Conservation (phyloP, 129 eudicot species). For the Scalesia atractyloides region DNA sequence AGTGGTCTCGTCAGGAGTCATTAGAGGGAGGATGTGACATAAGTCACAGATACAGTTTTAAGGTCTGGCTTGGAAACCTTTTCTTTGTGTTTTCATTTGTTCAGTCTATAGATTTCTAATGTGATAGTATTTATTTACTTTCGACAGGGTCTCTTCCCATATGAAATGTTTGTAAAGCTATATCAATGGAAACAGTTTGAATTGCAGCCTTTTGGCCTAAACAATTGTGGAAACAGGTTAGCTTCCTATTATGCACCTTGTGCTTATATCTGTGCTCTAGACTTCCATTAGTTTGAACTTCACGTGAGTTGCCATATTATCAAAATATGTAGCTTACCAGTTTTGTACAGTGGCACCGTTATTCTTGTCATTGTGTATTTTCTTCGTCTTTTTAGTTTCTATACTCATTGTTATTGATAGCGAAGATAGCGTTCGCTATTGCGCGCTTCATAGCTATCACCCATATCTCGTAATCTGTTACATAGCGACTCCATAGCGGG, state of each 20-base stretch:
- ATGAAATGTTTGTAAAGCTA: slow-evolving; percentile 73
- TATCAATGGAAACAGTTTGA: slow-evolving; percentile 62
- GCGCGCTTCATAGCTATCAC: too few species aligned
- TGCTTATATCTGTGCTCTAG: slow-evolving; percentile 8
- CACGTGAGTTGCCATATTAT: too few species aligned
- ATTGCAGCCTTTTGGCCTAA: slow-evolving; percentile 72
- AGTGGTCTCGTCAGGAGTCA: slow-evolving; percentile 35
- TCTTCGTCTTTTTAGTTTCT: too few species aligned
- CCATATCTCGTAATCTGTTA: too few species aligned
- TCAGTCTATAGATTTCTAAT: slow-evolving; percentile 3
- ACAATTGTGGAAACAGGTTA: slow-evolving; percentile 97
- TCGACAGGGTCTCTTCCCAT: slow-evolving; percentile 70
- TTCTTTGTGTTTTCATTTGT: neutral
- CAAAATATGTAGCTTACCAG: too few species aligned
- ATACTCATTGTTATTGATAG: too few species aligned
- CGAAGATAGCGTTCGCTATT: too few species aligned
- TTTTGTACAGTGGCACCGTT: too few species aligned
- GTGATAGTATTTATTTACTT: slow-evolving; percentile 8
- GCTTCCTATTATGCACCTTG: neutral
- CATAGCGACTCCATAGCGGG: too few species aligned
- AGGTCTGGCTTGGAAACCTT: slow-evolving; percentile 42
- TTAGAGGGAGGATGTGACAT: slow-evolving; percentile 39
- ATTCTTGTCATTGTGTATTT: too few species aligned
- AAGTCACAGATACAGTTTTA: slow-evolving; percentile 36
- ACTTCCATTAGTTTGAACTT: neutral